Conservation (phyloP, 805 yeast species). For the Scheffersomyces ergatensis region DNA sequence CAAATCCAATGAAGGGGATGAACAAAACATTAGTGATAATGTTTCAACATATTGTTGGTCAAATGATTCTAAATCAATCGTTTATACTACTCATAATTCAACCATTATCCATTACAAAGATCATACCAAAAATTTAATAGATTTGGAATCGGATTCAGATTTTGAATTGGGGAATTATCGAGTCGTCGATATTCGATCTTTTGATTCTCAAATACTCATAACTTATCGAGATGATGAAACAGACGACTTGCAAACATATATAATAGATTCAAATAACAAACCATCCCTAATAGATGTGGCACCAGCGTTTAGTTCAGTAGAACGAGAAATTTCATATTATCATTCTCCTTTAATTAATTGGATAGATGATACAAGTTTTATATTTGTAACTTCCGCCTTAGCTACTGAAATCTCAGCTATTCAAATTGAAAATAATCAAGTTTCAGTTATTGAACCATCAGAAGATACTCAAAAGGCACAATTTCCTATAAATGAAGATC, state of each 20-base stretch:
- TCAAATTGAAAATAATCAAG: constrained; percentile 2
- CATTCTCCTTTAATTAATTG: constrained; percentile 38
- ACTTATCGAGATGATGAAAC: constrained; percentile 12
- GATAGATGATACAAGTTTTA: constrained; percentile 24
- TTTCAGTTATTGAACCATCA: constrained; percentile 38
- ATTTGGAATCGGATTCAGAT: neutral
- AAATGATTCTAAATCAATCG: neutral
- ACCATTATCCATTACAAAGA: neutral
- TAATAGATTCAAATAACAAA: constrained; percentile 9
- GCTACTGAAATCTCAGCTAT: constrained; percentile 51
- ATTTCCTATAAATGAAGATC: constrained; percentile 65
- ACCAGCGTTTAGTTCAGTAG: constrained; percentile 51
- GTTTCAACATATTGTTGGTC: constrained; percentile 3
- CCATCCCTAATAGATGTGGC: constrained; percentile 35
- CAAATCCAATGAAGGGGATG: neutral
- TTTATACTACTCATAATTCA: neutral
- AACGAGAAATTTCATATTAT: constrained; percentile 49
- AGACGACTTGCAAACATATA: constrained; percentile 20
- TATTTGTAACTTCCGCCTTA: constrained; percentile 56
- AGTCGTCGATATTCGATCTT: neutral
- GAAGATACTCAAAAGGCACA: constrained; percentile 75
- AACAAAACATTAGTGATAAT: constrained; percentile 4
- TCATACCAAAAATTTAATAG: neutral
- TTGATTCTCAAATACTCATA: constrained; percentile 8
- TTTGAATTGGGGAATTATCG: constrained; percentile 1